These are phyloP conservation scores for Coemansia sp. DNA, from an alignment of 192 early-diverging fungal genomes.

Conservation along the genomic window DNA sequence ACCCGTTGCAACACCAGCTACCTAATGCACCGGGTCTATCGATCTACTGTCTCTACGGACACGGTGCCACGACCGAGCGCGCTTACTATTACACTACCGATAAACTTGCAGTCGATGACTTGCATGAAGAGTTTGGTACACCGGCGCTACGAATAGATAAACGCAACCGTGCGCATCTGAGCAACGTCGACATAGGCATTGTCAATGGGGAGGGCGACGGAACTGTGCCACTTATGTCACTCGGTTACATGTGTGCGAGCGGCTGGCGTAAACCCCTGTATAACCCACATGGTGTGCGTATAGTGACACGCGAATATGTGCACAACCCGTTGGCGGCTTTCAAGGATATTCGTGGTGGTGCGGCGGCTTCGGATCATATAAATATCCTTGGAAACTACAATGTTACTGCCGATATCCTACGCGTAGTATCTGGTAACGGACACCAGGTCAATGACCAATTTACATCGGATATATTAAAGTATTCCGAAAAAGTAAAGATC, in stretches of 20 bases:
- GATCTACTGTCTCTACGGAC: slow-evolving; percentile 81
- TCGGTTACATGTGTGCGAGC: slow-evolving; percentile 82
- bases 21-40: slow-evolving; percentile 70
- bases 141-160: slow-evolving; percentile 33
- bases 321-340: slow-evolving; percentile 55
- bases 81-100: slow-evolving; percentile 72
- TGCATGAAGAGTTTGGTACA: slow-evolving; percentile 21
- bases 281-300: slow-evolving; percentile 69
- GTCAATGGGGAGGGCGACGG: slow-evolving; percentile 78
- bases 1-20: slow-evolving; percentile 70
- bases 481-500: slow-evolving; percentile 34
- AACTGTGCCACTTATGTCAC: slow-evolving; percentile 81
- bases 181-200: slow-evolving; percentile 57
- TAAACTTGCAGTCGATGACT: slow-evolving; percentile 1
- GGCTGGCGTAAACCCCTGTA: slow-evolving; percentile 81
- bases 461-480: slow-evolving; percentile 43
- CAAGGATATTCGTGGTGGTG: slow-evolving; percentile 70
- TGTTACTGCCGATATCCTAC: slow-evolving; percentile 58
- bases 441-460: slow-evolving; percentile 36
- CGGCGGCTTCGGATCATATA: slow-evolving; percentile 77
- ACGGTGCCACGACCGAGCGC: slow-evolving; percentile 74
- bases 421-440: slow-evolving; percentile 52
- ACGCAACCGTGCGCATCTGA: slow-evolving; percentile 25
- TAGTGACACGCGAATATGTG: slow-evolving; percentile 70
- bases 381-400: slow-evolving; percentile 82